phyloP scores from a whole-genome alignment of 768 basidiomycete species.

The Dioszegia hungarica region DNA sequence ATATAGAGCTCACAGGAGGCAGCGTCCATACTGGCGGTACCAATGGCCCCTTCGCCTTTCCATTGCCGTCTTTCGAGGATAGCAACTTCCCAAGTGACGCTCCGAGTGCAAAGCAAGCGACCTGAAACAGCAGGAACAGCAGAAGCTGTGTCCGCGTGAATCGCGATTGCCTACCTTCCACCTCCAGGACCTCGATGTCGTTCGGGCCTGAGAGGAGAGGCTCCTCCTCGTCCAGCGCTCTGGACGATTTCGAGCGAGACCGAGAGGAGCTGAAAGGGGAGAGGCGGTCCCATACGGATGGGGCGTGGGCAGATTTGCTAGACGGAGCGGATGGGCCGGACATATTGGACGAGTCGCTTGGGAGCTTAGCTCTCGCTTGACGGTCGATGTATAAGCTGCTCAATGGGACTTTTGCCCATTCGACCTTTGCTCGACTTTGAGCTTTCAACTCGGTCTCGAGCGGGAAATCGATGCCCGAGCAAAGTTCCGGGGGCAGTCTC shows the following conservation, averaged over 20 bases:
- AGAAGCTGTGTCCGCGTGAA: not conserved
- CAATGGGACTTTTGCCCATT: too few relatives aligned
- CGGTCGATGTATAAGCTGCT: too few relatives aligned
- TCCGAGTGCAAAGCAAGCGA: not conserved
- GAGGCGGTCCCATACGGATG: not conserved
- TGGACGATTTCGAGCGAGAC: not conserved
- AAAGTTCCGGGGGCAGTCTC: too few relatives aligned
- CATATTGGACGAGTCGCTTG: too few relatives aligned
- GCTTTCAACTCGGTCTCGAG: too few relatives aligned
- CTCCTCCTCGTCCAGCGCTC: conserved; percentile 7
- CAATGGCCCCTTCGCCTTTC: conserved; percentile 22
- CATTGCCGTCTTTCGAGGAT: not conserved
- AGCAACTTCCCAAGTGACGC: not conserved
- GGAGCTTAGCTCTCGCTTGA: too few relatives aligned
- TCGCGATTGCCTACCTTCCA: not conserved
- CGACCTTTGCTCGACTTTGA: too few relatives aligned
- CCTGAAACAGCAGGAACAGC: not conserved
- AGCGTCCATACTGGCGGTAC: conserved; percentile 38
- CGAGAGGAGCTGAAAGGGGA: not conserved
- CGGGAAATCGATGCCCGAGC: too few relatives aligned
- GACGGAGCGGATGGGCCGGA: too few relatives aligned
- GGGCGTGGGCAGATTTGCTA: too few relatives aligned
- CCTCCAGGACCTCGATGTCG: not conserved
- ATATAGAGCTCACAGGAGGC: conserved; percentile 25
- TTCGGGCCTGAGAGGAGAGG: not conserved